Percentiles rank a stretch among this genome's conserved stretches.
phyloP scores from a whole-genome alignment of 352 stramenopile genomes.

The Pythium pectinolyticum region DNA sequence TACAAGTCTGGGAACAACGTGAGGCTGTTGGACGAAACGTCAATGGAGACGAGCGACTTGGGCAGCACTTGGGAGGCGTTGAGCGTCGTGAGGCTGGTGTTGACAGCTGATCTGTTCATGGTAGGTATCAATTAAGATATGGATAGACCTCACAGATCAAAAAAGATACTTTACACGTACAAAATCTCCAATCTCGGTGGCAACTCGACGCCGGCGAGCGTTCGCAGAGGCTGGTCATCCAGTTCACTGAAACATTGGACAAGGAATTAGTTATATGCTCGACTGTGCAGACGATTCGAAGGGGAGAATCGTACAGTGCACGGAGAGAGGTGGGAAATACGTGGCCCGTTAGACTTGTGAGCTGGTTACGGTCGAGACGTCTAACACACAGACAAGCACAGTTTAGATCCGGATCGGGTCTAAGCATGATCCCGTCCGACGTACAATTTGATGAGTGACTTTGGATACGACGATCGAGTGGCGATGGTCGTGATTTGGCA shows the following conservation, averaged over 20 bases:
- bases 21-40: slow-evolving; percentile 20
- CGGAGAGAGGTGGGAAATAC: slow-evolving; percentile 3
- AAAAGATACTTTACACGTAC: neutral
- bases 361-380: slow-evolving; percentile 11
- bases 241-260: slow-evolving; percentile 7
- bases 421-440: neutral
- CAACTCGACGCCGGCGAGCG: slow-evolving; percentile 8
- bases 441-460: slow-evolving; percentile 22
- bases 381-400: neutral
- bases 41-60: slow-evolving; percentile 1
- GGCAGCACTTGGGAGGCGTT: slow-evolving; percentile 15
- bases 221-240: slow-evolving; percentile 9
- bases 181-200: slow-evolving; percentile 16
- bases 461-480: slow-evolving; percentile 2
- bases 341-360: slow-evolving; percentile 3
- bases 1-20: slow-evolving; percentile 16
- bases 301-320: neutral
- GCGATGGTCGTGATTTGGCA: slow-evolving; percentile 17
- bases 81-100: slow-evolving; percentile 11
- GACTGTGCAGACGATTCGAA: neutral
- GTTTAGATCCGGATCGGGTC: neutral
- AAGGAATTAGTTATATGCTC: neutral
- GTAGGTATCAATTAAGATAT: neutral
- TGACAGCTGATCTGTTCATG: neutral
- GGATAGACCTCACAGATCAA: neutral